These are phyloP conservation scores for Conticribra weissflogii DNA, from an alignment of 108 stramenopile species.

Conservation along the genomic window DNA sequence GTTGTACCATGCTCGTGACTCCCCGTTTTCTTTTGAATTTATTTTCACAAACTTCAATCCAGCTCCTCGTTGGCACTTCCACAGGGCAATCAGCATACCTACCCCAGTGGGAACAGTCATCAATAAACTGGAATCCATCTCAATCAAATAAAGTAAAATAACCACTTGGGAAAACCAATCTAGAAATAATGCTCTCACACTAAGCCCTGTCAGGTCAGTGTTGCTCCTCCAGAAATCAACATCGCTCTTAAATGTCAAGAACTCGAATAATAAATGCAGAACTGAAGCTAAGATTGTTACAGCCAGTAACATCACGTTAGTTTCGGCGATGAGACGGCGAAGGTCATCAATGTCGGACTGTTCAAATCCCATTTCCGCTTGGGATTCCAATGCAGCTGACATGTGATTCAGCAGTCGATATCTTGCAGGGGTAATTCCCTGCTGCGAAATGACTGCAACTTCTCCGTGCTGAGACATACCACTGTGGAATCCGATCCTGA, in stretches of 20 bases:
- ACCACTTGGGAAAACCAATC: conserved; percentile 90
- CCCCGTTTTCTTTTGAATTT: conserved; percentile 23
- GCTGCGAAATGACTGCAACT: conserved; percentile 38
- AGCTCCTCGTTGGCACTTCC: conserved; percentile 83
- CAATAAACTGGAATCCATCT: conserved; percentile 84
- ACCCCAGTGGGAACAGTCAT: conserved; percentile 85
- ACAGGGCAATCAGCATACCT: conserved; percentile 82
- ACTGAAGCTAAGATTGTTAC: conserved; percentile 91
- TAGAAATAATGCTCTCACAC: conserved; percentile 81
- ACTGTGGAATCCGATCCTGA: conserved; percentile 85
- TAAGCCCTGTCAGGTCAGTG: conserved; percentile 87
- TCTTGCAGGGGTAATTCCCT: conserved; percentile 79
- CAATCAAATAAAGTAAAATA: conserved; percentile 89
- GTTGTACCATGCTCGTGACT: conserved; percentile 57
- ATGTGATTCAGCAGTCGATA: conserved; percentile 83
- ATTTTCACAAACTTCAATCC: conserved; percentile 65
- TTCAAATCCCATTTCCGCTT: conserved; percentile 89
- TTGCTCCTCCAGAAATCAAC: conserved; percentile 93
- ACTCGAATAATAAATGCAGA: conserved; percentile 93
- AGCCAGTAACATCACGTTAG: conserved; percentile 81
- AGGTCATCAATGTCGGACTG: conserved; percentile 94
- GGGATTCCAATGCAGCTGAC: conserved; percentile 76
- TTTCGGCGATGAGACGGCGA: conserved; percentile 75
- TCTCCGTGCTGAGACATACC: conserved; percentile 54
- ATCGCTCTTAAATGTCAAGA: conserved; percentile 93